Conservation (phyloP, 768 basidiomycete genomes). For the Kwoniella pini region DNA sequence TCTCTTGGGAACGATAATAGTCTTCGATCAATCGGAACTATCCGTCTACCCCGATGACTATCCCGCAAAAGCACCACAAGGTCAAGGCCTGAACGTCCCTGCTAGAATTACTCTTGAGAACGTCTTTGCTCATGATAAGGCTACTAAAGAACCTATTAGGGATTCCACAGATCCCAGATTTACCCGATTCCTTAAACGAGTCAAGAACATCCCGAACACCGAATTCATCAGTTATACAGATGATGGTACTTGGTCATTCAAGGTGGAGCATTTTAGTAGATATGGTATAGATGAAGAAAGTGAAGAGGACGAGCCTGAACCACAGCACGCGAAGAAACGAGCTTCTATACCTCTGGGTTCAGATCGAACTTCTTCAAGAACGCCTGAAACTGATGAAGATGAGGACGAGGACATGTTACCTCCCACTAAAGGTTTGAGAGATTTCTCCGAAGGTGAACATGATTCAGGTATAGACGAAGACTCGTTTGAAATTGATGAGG, state of each 20-base stretch:
- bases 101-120: conserved; percentile 73
- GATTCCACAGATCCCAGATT: conserved; percentile 73
- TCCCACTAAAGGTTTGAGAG: conserved; percentile 31
- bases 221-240: conserved; percentile 74
- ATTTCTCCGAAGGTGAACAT: conserved; percentile 20
- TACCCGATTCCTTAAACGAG: conserved; percentile 71
- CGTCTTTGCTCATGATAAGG: conserved; percentile 89
- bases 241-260: conserved; percentile 90
- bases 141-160: conserved; percentile 83
- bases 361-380: conserved; percentile 11
- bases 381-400: conserved; percentile 21
- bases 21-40: conserved; percentile 88
- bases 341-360: neutral
- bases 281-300: conserved; percentile 50
- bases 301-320: conserved; percentile 30
- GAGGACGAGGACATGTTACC: conserved; percentile 34
- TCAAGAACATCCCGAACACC: conserved; percentile 83
- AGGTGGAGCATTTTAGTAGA: conserved; percentile 78
- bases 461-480: conserved; percentile 32
- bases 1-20: conserved; percentile 80
- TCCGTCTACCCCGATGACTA: conserved; percentile 89
- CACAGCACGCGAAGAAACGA: neutral
- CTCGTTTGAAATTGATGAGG: conserved; percentile 5
- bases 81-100: conserved; percentile 84
- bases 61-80: conserved; percentile 80